Evolutionary conservation across 306 rosid species (phyloP).

Genomic region (Vigna trinervia): DNA sequence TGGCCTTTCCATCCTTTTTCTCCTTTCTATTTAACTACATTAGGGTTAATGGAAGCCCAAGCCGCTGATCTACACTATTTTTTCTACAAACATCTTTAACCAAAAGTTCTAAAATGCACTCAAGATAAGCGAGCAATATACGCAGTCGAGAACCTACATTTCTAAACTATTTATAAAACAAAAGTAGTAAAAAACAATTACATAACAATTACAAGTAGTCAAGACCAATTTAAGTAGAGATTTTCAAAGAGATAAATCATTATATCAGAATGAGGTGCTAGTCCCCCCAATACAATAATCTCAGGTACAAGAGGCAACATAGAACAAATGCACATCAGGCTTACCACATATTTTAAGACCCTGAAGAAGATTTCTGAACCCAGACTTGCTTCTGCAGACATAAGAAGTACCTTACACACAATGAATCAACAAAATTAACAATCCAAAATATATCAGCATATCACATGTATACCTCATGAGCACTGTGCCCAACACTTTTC

Average conservation of each 20-base stretch:
- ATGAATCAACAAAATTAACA: constrained; percentile 30
- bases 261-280: constrained; percentile 24
- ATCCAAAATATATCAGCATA: constrained; percentile 28
- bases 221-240: constrained; percentile 9
- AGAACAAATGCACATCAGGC: constrained; percentile 39
- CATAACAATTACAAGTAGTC: neutral
- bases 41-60: neutral
- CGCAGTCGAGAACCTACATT: neutral
- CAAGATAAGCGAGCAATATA: neutral
- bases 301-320: constrained; percentile 12
- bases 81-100: neutral
- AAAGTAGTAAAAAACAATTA: neutral
- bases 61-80: neutral
- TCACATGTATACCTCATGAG: constrained; percentile 71
- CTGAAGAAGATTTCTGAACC: constrained; percentile 96
- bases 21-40: neutral
- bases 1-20: constrained; percentile 1
- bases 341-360: constrained; percentile 73
- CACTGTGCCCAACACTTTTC: constrained; percentile 69
- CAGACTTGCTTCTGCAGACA: constrained; percentile 93
- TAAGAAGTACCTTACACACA: constrained; percentile 27
- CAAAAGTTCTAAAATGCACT: neutral
- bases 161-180: neutral
- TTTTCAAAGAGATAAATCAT: constrained; percentile 16
- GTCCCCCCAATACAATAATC: constrained; percentile 26